These are phyloP conservation scores for Xylaria longipes DNA, from an alignment of 495 filamentous ascomycete genomes.

Conservation along the genomic window DNA sequence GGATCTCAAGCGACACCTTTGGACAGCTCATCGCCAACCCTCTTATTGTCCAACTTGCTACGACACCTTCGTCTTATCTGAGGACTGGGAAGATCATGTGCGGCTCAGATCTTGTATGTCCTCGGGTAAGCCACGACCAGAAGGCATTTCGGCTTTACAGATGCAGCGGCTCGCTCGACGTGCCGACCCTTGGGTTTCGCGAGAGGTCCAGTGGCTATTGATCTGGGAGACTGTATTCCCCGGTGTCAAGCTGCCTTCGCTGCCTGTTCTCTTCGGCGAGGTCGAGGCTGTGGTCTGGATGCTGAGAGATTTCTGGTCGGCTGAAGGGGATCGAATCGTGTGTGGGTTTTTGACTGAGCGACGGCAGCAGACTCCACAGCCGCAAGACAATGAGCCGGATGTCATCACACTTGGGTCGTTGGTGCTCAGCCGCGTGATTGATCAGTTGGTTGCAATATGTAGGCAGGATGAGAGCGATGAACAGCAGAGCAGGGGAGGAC, in stretches of 20 bases:
- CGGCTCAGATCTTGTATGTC: conserved; percentile 15
- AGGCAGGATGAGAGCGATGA: neutral
- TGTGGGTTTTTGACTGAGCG: conserved; percentile 24
- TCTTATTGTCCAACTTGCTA: conserved; percentile 32
- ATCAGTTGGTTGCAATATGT: neutral
- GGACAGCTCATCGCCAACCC: conserved; percentile 23
- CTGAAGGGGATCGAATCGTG: conserved; percentile 24
- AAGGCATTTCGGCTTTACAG: conserved; percentile 32
- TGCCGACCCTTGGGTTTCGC: conserved; percentile 5
- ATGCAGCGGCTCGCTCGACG: conserved; percentile 28
- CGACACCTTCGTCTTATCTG: conserved; percentile 20
- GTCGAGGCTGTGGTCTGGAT: conserved; percentile 26
- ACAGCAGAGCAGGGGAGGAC: neutral
- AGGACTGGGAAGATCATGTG: conserved; percentile 28
- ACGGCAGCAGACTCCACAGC: neutral
- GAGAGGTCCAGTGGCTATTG: conserved; percentile 29
- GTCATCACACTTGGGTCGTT: neutral
- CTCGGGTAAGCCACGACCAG: conserved; percentile 18
- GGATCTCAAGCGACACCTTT: conserved; percentile 34
- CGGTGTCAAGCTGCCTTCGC: conserved; percentile 9
- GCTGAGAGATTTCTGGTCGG: conserved; percentile 33
- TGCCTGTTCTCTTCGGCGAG: neutral
- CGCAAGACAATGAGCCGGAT: neutral
- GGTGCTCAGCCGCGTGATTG: neutral
- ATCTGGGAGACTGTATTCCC: conserved; percentile 35